These are phyloP conservation scores for Pulveroboletus sp. DNA, from an alignment of 768 basidiomycete species.

Conservation along the genomic window DNA sequence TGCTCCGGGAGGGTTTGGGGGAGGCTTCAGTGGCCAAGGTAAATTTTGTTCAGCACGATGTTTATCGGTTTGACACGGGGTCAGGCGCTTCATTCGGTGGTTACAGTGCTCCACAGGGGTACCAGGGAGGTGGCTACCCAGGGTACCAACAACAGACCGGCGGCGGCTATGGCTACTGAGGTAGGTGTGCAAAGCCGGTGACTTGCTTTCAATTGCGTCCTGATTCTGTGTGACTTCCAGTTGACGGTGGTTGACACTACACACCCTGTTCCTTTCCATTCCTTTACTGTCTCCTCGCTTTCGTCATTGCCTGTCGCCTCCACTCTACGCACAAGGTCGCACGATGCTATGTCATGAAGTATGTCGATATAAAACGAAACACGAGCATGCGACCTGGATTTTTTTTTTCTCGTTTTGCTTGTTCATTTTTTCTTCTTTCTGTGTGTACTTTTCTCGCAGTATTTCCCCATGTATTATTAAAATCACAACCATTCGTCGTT, in stretches of 20 bases:
- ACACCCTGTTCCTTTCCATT: not conserved
- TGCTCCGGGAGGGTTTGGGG: slow-evolving; percentile 23
- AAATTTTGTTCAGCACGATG: not conserved
- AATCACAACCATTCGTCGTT: not conserved
- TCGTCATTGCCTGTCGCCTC: not conserved
- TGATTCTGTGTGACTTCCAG: not conserved
- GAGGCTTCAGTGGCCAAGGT: slow-evolving; percentile 17
- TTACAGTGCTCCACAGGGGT: slow-evolving; percentile 18
- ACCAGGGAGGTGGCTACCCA: slow-evolving; percentile 21
- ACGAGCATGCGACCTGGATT: slow-evolving; percentile 1
- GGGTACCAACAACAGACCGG: slow-evolving; percentile 27
- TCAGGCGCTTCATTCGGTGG: slow-evolving; percentile 11
- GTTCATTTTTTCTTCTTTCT: not conserved
- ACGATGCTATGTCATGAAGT: slow-evolving; percentile 9
- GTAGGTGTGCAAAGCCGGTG: not conserved
- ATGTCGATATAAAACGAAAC: slow-evolving; percentile 21
- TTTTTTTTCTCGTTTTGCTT: not conserved
- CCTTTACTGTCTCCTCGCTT: slow-evolving; percentile 1
- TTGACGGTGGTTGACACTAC: not conserved
- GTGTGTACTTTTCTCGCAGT: not conserved
- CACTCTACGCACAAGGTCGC: slow-evolving; percentile 7
- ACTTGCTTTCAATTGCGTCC: not conserved
- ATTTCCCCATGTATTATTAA: slow-evolving; percentile 12
- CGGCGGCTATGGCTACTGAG: slow-evolving; percentile 29
- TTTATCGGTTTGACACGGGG: not conserved